These are phyloP conservation scores for Phoma sp. DNA, from an alignment of 2,329 filamentous ascomycete species.

Conservation along the genomic window DNA sequence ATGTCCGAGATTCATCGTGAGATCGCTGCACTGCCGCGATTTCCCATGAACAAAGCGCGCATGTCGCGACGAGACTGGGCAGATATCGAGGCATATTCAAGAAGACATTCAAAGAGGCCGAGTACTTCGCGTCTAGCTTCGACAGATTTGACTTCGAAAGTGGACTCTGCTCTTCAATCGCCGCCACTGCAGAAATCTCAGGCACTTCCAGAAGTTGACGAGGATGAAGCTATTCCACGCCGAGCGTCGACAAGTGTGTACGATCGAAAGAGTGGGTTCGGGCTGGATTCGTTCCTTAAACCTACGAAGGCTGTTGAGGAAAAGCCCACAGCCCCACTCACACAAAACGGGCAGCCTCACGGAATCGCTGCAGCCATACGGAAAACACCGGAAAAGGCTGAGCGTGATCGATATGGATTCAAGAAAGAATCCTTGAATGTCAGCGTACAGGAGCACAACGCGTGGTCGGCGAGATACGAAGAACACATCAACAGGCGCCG, in stretches of 20 bases:
- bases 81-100: constrained; percentile 41
- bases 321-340: constrained; percentile 5
- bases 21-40: constrained; percentile 36
- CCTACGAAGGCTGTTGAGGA: constrained; percentile 1
- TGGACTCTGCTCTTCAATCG: constrained; percentile 23
- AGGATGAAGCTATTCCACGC: constrained; percentile 42
- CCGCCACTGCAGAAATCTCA: constrained; percentile 32
- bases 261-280: constrained; percentile 37
- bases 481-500: constrained; percentile 75
- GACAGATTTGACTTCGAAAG: constrained; percentile 19
- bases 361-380: constrained; percentile 21
- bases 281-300: constrained; percentile 15
- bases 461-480: constrained; percentile 77
- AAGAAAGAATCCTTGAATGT: constrained; percentile 85
- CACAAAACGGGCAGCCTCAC: constrained; percentile 5
- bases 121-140: constrained; percentile 26
- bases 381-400: constrained; percentile 36
- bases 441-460: constrained; percentile 76
- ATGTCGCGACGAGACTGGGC: constrained; percentile 46
- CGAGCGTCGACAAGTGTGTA: constrained; percentile 45
- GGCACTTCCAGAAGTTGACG: constrained; percentile 42
- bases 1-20: constrained; percentile 40
- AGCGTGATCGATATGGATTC: constrained; percentile 87
- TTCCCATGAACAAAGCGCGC: constrained; percentile 37
- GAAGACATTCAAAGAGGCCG: constrained; percentile 32